Evolutionary conservation across 2,329 filamentous ascomycete species (phyloP), one percentile per base, ranked within the genome.

Genomic region (Phyllachora maydis): DNA sequence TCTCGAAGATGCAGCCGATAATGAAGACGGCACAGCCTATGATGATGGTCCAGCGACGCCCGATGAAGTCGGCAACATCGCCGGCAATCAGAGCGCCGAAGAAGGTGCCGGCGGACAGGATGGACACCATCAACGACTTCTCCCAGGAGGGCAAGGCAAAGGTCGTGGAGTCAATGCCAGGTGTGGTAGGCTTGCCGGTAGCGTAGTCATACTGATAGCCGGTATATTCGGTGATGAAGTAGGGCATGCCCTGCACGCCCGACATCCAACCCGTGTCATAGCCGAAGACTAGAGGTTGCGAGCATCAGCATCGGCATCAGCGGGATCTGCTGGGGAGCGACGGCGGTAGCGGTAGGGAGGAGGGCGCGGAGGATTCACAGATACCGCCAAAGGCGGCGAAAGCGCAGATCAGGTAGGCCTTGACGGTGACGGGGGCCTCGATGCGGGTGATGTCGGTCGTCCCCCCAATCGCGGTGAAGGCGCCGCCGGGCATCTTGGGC

Each of bases 231-330:
- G 43, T 13, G 41, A 59, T 55, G 49, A 72, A 69, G 43, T 49
- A 46, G 8, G 40, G 19, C 33, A 55, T 51, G 34, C 54, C 62
- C 19, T 62, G 49, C 28, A 72, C 65, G 41, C 67, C 67, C 42
- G 66, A 68, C 53, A 77, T 76, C 50, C 75, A 76, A 35, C 74
- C 75, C 19, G 72, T 76, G 39, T 81, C 75, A 47, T 76, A 82
- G 23, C 75, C 75, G 48, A 79, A 76, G 53, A 79, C n/a, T n/a
- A n/a, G n/a, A n/a, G n/a, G n/a, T n/a, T n/a, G n/a, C n/a, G n/a
- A n/a, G n/a, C n/a, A n/a, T n/a, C n/a, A n/a, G n/a, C n/a, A n/a
- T n/a, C n/a, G n/a, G n/a, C n/a, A n/a, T n/a, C n/a, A n/a, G n/a
- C n/a, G n/a, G n/a, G n/a, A n/a, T n/a, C n/a, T n/a, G n/a, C n/a